Evolutionary conservation across 176 grass and related monocot genomes (phyloP).

Genomic region (Zizania latifolia): DNA sequence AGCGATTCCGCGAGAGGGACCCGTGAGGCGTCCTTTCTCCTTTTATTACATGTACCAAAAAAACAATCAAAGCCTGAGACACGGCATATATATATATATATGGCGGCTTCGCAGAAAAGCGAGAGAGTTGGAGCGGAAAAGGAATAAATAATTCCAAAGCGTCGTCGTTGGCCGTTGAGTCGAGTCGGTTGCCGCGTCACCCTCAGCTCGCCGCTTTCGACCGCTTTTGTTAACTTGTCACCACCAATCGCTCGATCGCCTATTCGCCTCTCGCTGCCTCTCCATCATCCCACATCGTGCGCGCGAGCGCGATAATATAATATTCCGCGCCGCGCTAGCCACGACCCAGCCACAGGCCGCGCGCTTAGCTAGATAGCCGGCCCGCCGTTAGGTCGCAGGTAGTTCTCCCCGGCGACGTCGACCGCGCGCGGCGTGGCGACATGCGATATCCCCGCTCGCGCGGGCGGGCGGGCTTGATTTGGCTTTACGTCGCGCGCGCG

Average conservation of each 20-base stretch:
- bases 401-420: slow-evolving; percentile 32
- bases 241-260: slow-evolving; percentile 6
- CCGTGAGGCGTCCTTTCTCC: slow-evolving; percentile 11
- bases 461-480: too few species aligned
- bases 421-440: background rate
- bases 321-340: too few species aligned
- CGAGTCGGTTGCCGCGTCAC: slow-evolving; percentile 30
- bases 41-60: background rate
- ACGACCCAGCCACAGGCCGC: too few species aligned
- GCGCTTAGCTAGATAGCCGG: too few species aligned
- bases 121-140: background rate
- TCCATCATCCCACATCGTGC: background rate
- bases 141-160: background rate
- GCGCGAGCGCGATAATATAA: too few species aligned
- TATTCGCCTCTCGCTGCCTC: too few species aligned
- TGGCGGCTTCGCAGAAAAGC: background rate
- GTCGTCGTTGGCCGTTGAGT: background rate
- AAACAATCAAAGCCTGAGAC: background rate
- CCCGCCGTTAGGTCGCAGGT: slow-evolving; percentile 34
- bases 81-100: slow-evolving; percentile 8
- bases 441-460: too few species aligned
- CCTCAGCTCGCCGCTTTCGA: background rate
- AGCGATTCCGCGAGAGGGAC: background rate
- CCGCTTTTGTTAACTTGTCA: slow-evolving; percentile 36
- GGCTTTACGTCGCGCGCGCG: too few species aligned